phyloP scores from a whole-genome alignment of 495 filamentous ascomycete genomes.

The Durotheca rogersii region DNA sequence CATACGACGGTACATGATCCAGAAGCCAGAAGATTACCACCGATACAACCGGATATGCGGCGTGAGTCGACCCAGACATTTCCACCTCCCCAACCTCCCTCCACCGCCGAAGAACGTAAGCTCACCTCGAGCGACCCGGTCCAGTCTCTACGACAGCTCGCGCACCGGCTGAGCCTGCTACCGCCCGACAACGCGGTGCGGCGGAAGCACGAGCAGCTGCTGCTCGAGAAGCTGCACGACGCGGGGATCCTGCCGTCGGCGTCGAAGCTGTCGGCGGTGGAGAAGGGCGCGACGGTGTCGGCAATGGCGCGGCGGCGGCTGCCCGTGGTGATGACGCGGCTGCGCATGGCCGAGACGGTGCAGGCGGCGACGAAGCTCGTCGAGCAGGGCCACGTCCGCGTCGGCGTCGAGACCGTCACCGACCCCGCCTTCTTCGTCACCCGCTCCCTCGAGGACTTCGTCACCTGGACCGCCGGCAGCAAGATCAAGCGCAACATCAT shows the following conservation, averaged over 20 bases:
- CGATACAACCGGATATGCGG: constrained; percentile 89
- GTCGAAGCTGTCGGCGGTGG: constrained; percentile 77
- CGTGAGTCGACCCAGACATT: constrained; percentile 35
- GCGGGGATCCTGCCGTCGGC: constrained; percentile 80
- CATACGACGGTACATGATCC: constrained; percentile 81
- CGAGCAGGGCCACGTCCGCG: constrained; percentile 93
- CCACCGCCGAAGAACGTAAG: too few relatives aligned
- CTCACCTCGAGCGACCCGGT: too few relatives aligned
- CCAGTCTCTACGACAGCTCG: constrained; percentile 77
- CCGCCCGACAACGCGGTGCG: constrained; percentile 75
- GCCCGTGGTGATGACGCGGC: constrained; percentile 80
- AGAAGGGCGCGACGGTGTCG: constrained; percentile 81
- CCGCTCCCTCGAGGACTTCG: constrained; percentile 89
- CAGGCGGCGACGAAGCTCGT: constrained; percentile 80
- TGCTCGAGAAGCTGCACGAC: constrained; percentile 85
- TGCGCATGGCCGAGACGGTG: constrained; percentile 87
- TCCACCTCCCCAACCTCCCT: neutral
- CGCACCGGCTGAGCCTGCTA: constrained; percentile 78
- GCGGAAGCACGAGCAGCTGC: constrained; percentile 73
- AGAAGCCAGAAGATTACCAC: constrained; percentile 77
- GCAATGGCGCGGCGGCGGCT: constrained; percentile 79
- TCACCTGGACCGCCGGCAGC: constrained; percentile 93
- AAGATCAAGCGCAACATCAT: constrained; percentile 96
- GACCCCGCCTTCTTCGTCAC: constrained; percentile 80
- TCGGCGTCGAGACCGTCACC: constrained; percentile 86